phyloP scores from a whole-genome alignment of 1,139 yeast species.

The Taphrina populina region DNA sequence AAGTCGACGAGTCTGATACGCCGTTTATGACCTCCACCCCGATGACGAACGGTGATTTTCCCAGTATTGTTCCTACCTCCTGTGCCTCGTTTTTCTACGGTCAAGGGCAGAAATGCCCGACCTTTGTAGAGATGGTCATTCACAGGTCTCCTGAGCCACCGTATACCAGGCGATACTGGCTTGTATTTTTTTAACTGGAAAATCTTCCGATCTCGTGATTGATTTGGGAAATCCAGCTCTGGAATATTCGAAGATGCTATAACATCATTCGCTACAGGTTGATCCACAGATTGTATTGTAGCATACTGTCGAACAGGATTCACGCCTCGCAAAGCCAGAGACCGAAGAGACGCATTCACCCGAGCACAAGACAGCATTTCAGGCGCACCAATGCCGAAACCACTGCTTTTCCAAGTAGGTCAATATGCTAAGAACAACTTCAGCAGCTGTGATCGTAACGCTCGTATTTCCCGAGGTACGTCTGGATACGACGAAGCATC shows the following conservation, averaged over 20 bases:
- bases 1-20: conserved; percentile 82
- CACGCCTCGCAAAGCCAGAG: neutral
- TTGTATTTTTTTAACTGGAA: conserved; percentile 38
- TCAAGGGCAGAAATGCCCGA: conserved; percentile 71
- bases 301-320: neutral
- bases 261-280: neutral
- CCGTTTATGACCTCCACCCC: conserved; percentile 96
- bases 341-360: too few species aligned
- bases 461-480: too few species aligned
- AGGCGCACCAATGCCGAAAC: too few species aligned
- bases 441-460: too few species aligned
- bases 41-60: conserved; percentile 82
- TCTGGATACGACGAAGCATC: too few species aligned
- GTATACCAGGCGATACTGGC: conserved; percentile 42
- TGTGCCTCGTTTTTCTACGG: conserved; percentile 67
- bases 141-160: conserved; percentile 86
- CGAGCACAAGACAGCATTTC: too few species aligned
- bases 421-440: too few species aligned
- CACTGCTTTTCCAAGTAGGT: too few species aligned
- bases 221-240: neutral
- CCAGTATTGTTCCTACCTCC: conserved; percentile 94
- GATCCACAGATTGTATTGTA: conserved; percentile 1
- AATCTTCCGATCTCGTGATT: conserved; percentile 15
- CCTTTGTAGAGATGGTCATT: conserved; percentile 87
- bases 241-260: neutral